Conservation (phyloP, 163 green algal species). For the Volvox carteri region DNA sequence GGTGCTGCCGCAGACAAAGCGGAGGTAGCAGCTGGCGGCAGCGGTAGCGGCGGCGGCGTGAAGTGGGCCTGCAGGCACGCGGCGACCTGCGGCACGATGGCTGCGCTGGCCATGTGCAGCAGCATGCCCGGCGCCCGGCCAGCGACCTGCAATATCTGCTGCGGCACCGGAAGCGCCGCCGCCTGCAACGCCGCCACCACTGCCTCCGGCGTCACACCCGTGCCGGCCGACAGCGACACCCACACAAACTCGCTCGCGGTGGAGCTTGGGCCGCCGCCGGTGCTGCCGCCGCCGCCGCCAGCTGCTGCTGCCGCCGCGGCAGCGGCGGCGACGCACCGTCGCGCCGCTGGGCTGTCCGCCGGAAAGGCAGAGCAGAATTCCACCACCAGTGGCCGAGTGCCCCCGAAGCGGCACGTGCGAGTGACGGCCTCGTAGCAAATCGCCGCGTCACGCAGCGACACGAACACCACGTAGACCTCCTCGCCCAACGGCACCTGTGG, state of each 20-base stretch:
- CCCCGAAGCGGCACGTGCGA: slow-evolving; percentile 38
- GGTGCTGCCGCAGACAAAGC: neutral
- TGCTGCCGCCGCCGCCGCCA: neutral
- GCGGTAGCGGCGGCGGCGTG: neutral
- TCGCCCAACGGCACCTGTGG: slow-evolving; percentile 9
- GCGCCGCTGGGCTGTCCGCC: slow-evolving; percentile 42
- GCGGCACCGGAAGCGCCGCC: slow-evolving; percentile 4
- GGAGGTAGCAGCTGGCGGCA: neutral
- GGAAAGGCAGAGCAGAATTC: slow-evolving; percentile 57
- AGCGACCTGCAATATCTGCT: slow-evolving; percentile 46
- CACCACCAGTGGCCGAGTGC: neutral
- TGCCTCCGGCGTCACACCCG: slow-evolving; percentile 6
- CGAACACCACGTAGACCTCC: slow-evolving; percentile 52
- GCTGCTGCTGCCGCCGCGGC: neutral
- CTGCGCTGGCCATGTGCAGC: slow-evolving; percentile 22
- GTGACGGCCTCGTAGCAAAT: slow-evolving; percentile 43
- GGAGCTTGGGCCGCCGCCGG: neutral
- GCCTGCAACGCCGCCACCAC: slow-evolving; percentile 39
- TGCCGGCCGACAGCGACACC: slow-evolving; percentile 1
- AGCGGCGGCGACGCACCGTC: slow-evolving; percentile 26
- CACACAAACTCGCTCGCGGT: slow-evolving; percentile 45
- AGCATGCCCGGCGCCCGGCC: slow-evolving; percentile 38
- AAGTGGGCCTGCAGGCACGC: slow-evolving; percentile 6
- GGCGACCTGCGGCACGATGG: neutral
- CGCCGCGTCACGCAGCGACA: slow-evolving; percentile 41